Evolutionary conservation across 306 rosid genomes (phyloP).

Genomic region (Sindora glabra): DNA sequence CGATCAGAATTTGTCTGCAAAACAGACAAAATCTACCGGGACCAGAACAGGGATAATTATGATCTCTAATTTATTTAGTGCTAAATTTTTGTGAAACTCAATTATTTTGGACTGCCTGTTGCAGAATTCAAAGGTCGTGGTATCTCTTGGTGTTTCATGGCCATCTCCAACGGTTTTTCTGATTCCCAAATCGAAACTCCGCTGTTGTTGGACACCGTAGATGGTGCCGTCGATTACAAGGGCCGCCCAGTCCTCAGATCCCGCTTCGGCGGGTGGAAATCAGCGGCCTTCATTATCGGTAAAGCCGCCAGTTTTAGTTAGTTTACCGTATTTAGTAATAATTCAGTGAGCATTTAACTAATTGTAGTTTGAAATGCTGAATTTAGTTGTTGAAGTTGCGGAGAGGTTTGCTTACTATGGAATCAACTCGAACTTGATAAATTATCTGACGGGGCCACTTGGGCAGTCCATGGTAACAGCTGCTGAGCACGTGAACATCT

Average conservation of each 20-base stretch:
- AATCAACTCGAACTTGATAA: conserved; percentile 33
- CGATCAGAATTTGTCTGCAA: too few relatives aligned
- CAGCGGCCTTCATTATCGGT: conserved; percentile 38
- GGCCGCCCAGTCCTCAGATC: conserved; percentile 24
- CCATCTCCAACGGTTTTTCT: not conserved
- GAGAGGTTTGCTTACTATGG: conserved; percentile 55
- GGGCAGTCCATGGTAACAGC: conserved; percentile 44
- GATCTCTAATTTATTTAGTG: too few relatives aligned
- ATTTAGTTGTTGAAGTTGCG: conserved; percentile 36
- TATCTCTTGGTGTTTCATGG: not conserved
- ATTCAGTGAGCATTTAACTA: not conserved
- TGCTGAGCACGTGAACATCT: conserved; percentile 40
- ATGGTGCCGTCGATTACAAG: conserved; percentile 29
- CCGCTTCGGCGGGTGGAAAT: conserved; percentile 36
- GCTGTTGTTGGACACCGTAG: conserved; percentile 23
- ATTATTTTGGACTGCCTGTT: too few relatives aligned
- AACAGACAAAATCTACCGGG: too few relatives aligned
- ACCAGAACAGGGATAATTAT: too few relatives aligned
- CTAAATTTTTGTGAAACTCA: too few relatives aligned
- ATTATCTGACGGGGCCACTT: conserved; percentile 41
- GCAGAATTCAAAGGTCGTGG: too few relatives aligned
- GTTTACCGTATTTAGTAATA: conserved; percentile 16
- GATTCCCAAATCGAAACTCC: conserved; percentile 8
- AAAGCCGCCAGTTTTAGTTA: conserved; percentile 3
- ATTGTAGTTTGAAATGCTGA: not conserved